A percentile compares a stretch with the other conserved stretches of the same genome.
Evolutionary conservation across 805 yeast genomes (phyloP).

Genomic region (Wickerhamomyces chaumierensis): DNA sequence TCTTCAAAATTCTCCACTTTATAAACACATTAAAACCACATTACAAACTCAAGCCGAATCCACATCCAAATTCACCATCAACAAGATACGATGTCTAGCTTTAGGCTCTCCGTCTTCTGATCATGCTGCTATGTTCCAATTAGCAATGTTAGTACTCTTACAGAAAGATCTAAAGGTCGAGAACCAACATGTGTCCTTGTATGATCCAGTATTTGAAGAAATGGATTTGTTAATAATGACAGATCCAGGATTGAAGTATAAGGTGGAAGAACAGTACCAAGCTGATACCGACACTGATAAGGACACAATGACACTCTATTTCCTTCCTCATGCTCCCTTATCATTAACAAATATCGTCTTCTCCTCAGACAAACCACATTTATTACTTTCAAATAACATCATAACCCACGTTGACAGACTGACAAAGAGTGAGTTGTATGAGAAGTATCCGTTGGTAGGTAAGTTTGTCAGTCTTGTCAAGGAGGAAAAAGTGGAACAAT

Average conservation of each 20-base stretch:
- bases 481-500: slow-evolving; percentile 1
- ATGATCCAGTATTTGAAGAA: slow-evolving; percentile 52
- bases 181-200: slow-evolving; percentile 29
- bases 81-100: slow-evolving; percentile 52
- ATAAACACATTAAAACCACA: too few species aligned
- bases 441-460: slow-evolving; percentile 33
- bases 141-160: slow-evolving; percentile 44
- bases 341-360: slow-evolving; percentile 34
- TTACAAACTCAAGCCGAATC: too few species aligned
- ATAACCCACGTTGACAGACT: slow-evolving; percentile 43
- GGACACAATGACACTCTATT: slow-evolving; percentile 32
- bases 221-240: slow-evolving; percentile 30
- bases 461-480: slow-evolving; percentile 20
- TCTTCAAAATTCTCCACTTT: too few species aligned
- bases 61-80: slow-evolving; percentile 9
- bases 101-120: slow-evolving; percentile 56
- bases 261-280: slow-evolving; percentile 7
- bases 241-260: slow-evolving; percentile 10
- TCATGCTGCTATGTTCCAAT: slow-evolving; percentile 51
- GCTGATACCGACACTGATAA: slow-evolving; percentile 1
- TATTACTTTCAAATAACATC: slow-evolving; percentile 40
- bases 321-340: slow-evolving; percentile 70
- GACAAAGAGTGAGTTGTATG: slow-evolving; percentile 28
- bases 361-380: slow-evolving; percentile 21
- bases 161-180: slow-evolving; percentile 16